Base-by-base conservation (phyloP, 148 eudicot genomes). In the Rhododendron simsii region DNA sequence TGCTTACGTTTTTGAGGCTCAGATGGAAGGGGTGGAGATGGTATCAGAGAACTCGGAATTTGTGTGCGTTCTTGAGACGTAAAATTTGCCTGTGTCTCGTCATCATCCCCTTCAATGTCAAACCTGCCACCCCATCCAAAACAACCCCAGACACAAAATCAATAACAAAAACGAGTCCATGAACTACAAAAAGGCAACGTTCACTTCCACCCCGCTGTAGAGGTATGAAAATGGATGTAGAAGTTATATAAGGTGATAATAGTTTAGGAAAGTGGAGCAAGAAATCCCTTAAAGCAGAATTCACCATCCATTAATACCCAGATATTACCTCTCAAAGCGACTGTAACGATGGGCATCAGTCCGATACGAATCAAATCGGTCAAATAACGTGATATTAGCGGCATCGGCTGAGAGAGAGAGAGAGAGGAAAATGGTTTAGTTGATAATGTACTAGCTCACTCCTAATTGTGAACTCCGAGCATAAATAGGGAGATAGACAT, bases 81-180 rank as follows among this genome's bases (percentile, higher is more conserved):
- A 84, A 90, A 89, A 86, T 92, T 91, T 73, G 86, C 51, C 61
- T 89, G 93, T 81, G 94, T 90, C 78, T 92, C 98, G 20, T 93
- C 96, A 82, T 93, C 95, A 82, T 93, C 95, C 23, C 92, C 98
- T 90, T 92, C 96, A 82, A 92, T 90, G 86, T 95, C 99, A 91
- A 95, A 95, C 92, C 99, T 95, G 91, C 89, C 80, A 74, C 37
- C 67, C 23, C 85, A 81, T 50, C 30, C 50, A 86, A 77, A 39
- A 18, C 23, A 48, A 57, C 76, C 39, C 39, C 20, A 51, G 80
- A 82, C n/a, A 61, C 28, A 35, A 44, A 1, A 20, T 80, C 35
- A 6, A 4, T 55, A 55, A 51, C 15, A 50, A 77, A n/a, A 23
- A 3, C 7, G 37, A 41, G 13, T 20, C 50, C 55, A 39, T 44